phyloP scores from a whole-genome alignment of 2,329 filamentous ascomycete genomes.

The Venturia nashicola region DNA sequence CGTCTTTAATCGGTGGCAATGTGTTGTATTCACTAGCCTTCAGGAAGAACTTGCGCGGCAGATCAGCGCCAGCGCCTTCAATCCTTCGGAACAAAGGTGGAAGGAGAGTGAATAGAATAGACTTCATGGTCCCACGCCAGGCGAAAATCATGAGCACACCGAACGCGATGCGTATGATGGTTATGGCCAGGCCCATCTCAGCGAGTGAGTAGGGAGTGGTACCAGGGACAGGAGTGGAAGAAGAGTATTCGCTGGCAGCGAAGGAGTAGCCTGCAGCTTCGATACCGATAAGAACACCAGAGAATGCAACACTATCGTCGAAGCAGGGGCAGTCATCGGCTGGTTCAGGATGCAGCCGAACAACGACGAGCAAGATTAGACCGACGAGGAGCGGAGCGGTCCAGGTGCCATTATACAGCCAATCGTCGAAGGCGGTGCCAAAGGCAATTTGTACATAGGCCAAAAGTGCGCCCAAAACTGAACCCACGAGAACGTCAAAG shows the following conservation, averaged over 20 bases:
- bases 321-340: constrained; percentile 96
- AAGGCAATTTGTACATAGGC: constrained; percentile 42
- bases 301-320: constrained; percentile 89
- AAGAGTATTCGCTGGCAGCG: constrained; percentile 42
- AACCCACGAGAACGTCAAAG: constrained; percentile 76
- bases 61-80: constrained; percentile 63
- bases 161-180: constrained; percentile 57
- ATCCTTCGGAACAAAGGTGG: constrained; percentile 81
- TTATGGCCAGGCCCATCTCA: constrained; percentile 43
- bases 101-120: constrained; percentile 60
- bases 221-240: constrained; percentile 41
- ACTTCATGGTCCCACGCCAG: constrained; percentile 87
- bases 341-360: constrained; percentile 87
- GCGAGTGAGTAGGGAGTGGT: constrained; percentile 54
- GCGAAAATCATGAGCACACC: constrained; percentile 76
- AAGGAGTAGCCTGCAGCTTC: constrained; percentile 80
- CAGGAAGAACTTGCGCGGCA: constrained; percentile 85
- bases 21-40: constrained; percentile 83
- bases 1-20: constrained; percentile 62
- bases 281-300: constrained; percentile 76
- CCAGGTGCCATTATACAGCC: constrained; percentile 45
- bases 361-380: constrained; percentile 57
- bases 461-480: constrained; percentile 57
- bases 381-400: constrained; percentile 52
- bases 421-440: constrained; percentile 53